Percentiles rank a stretch among this genome's conserved stretches.
phyloP scores from a whole-genome alignment of 768 basidiomycete species.

The Crassisporium funariophilum region DNA sequence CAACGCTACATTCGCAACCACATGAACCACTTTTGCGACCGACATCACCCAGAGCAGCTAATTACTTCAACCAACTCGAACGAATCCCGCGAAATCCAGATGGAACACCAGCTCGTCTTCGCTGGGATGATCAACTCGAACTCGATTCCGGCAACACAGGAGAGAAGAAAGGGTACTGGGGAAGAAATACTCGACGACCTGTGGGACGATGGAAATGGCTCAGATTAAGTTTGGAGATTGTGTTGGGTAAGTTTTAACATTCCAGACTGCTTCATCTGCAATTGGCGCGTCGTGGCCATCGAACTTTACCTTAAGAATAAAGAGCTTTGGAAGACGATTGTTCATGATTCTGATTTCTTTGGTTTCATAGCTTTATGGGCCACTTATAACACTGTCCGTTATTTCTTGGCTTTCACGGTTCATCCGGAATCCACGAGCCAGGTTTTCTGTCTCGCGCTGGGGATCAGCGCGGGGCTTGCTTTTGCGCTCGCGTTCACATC shows the following conservation, averaged over 20 bases:
- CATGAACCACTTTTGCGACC: conserved; percentile 45
- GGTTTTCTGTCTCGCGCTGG: conserved; percentile 47
- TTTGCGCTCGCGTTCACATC: conserved; percentile 41
- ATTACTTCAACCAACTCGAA: conserved; percentile 35
- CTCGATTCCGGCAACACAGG: conserved; percentile 23
- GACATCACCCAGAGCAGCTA: conserved; percentile 27
- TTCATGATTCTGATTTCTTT: neutral
- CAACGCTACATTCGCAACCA: conserved; percentile 42
- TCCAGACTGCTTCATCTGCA: neutral
- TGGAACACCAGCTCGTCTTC: conserved; percentile 21
- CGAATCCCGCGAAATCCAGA: conserved; percentile 32
- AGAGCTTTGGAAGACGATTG: too few relatives aligned
- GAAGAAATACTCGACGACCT: conserved; percentile 25
- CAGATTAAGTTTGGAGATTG: conserved; percentile 32
- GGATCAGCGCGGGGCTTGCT: conserved; percentile 44
- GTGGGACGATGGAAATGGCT: conserved; percentile 29
- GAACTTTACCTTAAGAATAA: neutral
- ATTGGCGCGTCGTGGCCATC: neutral
- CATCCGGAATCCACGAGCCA: conserved; percentile 45
- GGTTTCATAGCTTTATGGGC: conserved; percentile 55
- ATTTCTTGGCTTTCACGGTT: conserved; percentile 58
- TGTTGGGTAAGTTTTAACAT: conserved; percentile 38
- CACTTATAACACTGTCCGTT: conserved; percentile 62
- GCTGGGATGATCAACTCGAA: conserved; percentile 29
- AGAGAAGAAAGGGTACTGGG: conserved; percentile 32